A percentile compares a stretch with the other conserved stretches of the same genome.
These are phyloP conservation scores for Russula sp. DNA, from an alignment of 768 basidiomycete genomes.

Conservation along the genomic window DNA sequence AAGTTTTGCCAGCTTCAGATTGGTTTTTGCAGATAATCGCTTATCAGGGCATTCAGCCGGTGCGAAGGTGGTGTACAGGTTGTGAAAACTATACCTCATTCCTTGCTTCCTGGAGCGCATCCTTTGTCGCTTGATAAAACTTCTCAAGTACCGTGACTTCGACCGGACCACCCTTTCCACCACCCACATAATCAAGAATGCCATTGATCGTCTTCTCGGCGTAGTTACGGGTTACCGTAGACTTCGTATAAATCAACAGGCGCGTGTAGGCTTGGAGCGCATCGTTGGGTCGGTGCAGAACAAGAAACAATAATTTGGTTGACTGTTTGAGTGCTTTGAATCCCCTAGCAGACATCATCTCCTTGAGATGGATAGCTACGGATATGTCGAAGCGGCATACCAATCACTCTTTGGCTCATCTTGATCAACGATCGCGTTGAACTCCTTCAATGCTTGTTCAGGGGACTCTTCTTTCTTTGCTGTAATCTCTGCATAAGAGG, in stretches of 20 bases:
- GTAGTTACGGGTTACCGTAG: slow-evolving; percentile 89
- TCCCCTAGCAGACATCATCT: slow-evolving; percentile 54
- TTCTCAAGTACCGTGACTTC: slow-evolving; percentile 85
- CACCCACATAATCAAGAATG: slow-evolving; percentile 96
- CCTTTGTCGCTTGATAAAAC: slow-evolving; percentile 92
- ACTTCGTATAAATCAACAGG: slow-evolving; percentile 90
- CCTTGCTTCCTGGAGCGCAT: slow-evolving; percentile 86
- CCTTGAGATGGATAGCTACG: not conserved
- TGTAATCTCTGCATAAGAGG: slow-evolving; percentile 28
- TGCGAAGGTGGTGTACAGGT: not conserved
- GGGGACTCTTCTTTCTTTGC: slow-evolving; percentile 93
- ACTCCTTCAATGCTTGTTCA: slow-evolving; percentile 86
- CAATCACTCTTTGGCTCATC: slow-evolving; percentile 94
- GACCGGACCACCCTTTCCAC: slow-evolving; percentile 68
- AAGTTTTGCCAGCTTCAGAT: slow-evolving; percentile 92
- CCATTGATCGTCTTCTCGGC: slow-evolving; percentile 99
- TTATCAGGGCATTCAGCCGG: slow-evolving; percentile 26
- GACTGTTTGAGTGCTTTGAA: slow-evolving; percentile 99
- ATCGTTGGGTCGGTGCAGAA: slow-evolving; percentile 68
- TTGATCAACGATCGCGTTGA: slow-evolving; percentile 79
- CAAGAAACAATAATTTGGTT: slow-evolving; percentile 86
- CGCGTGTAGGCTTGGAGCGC: slow-evolving; percentile 82
- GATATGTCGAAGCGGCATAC: slow-evolving; percentile 36
- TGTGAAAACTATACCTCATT: slow-evolving; percentile 60
- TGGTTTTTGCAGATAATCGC: slow-evolving; percentile 93